Conservation (phyloP, 768 basidiomycete genomes). For the Psilocybe subaeruginosa region DNA sequence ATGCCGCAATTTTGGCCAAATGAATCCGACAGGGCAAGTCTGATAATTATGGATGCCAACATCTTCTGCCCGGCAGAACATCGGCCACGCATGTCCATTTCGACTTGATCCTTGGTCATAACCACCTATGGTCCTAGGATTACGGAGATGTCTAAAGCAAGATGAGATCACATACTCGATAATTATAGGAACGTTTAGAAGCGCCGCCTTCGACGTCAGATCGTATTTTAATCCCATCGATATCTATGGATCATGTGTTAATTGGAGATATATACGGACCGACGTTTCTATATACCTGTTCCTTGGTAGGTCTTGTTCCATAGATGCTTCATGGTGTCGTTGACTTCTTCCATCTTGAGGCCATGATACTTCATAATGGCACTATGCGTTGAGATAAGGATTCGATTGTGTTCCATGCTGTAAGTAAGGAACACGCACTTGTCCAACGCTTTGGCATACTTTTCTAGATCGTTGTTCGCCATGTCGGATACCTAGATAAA, state of each 20-base stretch:
- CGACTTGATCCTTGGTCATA: constrained; percentile 98
- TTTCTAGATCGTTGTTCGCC: constrained; percentile 96
- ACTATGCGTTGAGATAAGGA: constrained; percentile 41
- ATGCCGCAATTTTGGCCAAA: constrained; percentile 99
- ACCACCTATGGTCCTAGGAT: constrained; percentile 68
- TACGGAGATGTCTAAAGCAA: constrained; percentile 12
- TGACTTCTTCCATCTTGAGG: constrained; percentile 99
- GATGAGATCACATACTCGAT: constrained; percentile 64
- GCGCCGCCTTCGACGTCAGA: constrained; percentile 92
- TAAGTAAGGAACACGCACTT: constrained; percentile 59
- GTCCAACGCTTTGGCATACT: constrained; percentile 96
- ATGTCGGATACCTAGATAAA: constrained; percentile 88
- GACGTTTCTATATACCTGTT: constrained; percentile 63
- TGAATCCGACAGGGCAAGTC: constrained; percentile 94
- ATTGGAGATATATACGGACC: constrained; percentile 8
- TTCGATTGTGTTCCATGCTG: background rate
- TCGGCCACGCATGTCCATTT: constrained; percentile 99
- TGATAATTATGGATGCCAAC: constrained; percentile 96
- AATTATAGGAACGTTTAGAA: constrained; percentile 95
- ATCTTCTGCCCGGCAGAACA: constrained; percentile 99
- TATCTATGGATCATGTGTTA: constrained; percentile 60
- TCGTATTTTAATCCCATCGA: constrained; percentile 94
- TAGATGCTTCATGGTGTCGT: constrained; percentile 93
- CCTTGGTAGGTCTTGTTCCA: constrained; percentile 99
- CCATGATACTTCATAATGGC: constrained; percentile 99